Evolutionary conservation across 495 filamentous ascomycete genomes (phyloP).

Genomic region (Podospora fimiseda): DNA sequence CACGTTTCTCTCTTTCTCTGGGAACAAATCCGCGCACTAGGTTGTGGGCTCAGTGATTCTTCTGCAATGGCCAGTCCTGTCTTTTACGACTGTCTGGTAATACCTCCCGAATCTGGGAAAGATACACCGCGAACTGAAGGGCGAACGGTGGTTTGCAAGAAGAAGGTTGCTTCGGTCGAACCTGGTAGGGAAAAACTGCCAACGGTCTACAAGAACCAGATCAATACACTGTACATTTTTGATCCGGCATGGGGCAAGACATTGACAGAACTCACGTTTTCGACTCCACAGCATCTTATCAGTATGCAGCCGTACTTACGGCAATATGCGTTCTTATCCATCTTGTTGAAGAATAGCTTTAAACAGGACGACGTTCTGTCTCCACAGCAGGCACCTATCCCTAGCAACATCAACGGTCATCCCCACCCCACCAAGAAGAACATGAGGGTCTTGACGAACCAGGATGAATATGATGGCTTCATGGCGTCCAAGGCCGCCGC

Average conservation of each 20-base stretch:
- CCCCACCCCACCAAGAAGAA: background rate
- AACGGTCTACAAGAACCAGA: constrained; percentile 46
- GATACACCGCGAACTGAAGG: constrained; percentile 34
- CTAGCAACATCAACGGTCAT: constrained; percentile 16
- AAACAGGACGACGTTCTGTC: constrained; percentile 4
- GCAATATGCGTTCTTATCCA: constrained; percentile 66
- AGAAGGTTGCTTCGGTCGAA: constrained; percentile 26
- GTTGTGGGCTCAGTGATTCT: constrained; percentile 43
- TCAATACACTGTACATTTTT: constrained; percentile 63
- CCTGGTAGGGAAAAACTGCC: constrained; percentile 35
- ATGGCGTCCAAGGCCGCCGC: constrained; percentile 16
- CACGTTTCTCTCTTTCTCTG: constrained; percentile 64
- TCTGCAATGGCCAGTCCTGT: constrained; percentile 47
- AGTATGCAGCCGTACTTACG: constrained; percentile 67
- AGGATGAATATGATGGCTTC: constrained; percentile 30
- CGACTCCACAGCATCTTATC: constrained; percentile 78
- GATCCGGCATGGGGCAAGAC: constrained; percentile 62
- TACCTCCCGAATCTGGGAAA: constrained; percentile 40
- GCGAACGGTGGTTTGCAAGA: constrained; percentile 31
- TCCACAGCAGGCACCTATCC: background rate
- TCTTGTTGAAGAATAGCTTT: constrained; percentile 58
- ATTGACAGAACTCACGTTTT: constrained; percentile 70
- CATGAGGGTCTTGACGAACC: constrained; percentile 14
- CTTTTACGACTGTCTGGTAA: constrained; percentile 63
- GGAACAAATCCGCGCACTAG: constrained; percentile 57